Evolutionary conservation across 352 stramenopile species (phyloP).

Genomic region (Labyrinthula sp.): DNA sequence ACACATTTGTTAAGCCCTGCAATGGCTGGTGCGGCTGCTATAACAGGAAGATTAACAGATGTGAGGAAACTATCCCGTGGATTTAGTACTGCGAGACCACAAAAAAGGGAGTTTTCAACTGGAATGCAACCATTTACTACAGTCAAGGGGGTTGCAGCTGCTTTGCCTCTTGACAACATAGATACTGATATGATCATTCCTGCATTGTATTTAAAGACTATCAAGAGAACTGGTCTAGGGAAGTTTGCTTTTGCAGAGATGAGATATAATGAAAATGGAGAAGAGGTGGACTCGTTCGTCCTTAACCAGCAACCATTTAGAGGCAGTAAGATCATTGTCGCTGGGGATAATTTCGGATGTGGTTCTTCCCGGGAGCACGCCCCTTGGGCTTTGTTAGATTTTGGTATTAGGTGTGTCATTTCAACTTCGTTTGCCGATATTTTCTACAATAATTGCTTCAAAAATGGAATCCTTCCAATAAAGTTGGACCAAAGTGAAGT

Average conservation of each 20-base stretch:
- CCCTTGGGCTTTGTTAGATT: slow-evolving; percentile 52
- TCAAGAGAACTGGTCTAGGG: slow-evolving; percentile 48
- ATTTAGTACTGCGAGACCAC: slow-evolving; percentile 6
- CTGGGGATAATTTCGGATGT: slow-evolving; percentile 55
- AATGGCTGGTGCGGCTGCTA: slow-evolving; percentile 48
- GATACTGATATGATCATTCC: slow-evolving; percentile 65
- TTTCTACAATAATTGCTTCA: slow-evolving; percentile 65
- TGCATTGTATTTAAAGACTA: slow-evolving; percentile 58
- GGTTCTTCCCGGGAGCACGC: slow-evolving; percentile 52
- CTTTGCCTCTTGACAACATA: slow-evolving; percentile 54
- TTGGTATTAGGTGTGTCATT: slow-evolving; percentile 51
- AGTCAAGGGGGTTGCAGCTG: slow-evolving; percentile 42
- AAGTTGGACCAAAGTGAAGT: slow-evolving; percentile 40
- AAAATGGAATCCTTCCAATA: slow-evolving; percentile 56
- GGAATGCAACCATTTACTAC: slow-evolving; percentile 43
- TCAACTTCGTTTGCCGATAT: slow-evolving; percentile 55
- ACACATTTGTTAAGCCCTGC: slow-evolving; percentile 52
- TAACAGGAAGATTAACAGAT: slow-evolving; percentile 45
- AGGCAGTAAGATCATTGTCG: slow-evolving; percentile 47
- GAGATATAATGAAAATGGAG: slow-evolving; percentile 47
- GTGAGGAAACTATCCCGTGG: slow-evolving; percentile 41
- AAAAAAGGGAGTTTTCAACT: slow-evolving; percentile 13
- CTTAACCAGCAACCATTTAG: slow-evolving; percentile 48
- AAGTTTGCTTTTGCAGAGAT: slow-evolving; percentile 51
- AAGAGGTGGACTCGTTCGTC: slow-evolving; percentile 46